Conservation (phyloP, 495 filamentous ascomycete species). For the Trichocladium antarcticum region DNA sequence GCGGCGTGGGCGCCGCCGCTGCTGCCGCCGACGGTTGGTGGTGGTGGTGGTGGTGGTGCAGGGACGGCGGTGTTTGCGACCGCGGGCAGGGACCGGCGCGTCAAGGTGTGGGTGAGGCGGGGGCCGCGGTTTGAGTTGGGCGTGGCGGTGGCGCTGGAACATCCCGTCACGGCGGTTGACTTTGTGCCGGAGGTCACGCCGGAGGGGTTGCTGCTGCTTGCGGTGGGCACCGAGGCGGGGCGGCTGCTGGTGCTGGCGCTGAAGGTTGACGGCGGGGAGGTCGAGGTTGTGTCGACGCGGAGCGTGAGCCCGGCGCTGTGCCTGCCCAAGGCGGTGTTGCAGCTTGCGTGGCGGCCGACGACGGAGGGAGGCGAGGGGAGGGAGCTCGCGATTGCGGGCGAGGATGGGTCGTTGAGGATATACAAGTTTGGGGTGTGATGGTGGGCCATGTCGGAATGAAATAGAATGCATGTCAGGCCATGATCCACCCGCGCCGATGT, state of each 20-base stretch:
- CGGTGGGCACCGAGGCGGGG: slow-evolving; percentile 55
- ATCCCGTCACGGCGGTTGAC: slow-evolving; percentile 66
- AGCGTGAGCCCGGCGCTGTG: slow-evolving; percentile 35
- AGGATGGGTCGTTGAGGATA: slow-evolving; percentile 70
- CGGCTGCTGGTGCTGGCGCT: slow-evolving; percentile 37
- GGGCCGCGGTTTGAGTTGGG: slow-evolving; percentile 24
- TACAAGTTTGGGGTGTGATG: slow-evolving; percentile 41
- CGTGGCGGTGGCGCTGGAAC: slow-evolving; percentile 19
- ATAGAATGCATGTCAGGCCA: neutral
- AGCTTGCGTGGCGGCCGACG: slow-evolving; percentile 66
- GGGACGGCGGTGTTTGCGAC: slow-evolving; percentile 56
- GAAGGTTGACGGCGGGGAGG: slow-evolving; percentile 29
- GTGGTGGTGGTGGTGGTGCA: neutral
- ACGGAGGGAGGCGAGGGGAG: slow-evolving; percentile 15
- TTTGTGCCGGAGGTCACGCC: slow-evolving; percentile 38
- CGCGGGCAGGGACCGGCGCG: slow-evolving; percentile 72
- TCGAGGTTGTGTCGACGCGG: slow-evolving; percentile 34
- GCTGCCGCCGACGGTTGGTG: neutral
- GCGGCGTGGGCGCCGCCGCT: slow-evolving; percentile 60
- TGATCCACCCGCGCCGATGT: neutral
- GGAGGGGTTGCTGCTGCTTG: slow-evolving; percentile 44
- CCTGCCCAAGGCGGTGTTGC: slow-evolving; percentile 64
- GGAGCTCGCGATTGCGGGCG: slow-evolving; percentile 68
- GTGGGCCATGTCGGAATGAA: neutral
- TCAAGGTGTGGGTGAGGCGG: slow-evolving; percentile 61